Conservation (phyloP, 208 protist species). For the Tritrichomonas musculus region DNA sequence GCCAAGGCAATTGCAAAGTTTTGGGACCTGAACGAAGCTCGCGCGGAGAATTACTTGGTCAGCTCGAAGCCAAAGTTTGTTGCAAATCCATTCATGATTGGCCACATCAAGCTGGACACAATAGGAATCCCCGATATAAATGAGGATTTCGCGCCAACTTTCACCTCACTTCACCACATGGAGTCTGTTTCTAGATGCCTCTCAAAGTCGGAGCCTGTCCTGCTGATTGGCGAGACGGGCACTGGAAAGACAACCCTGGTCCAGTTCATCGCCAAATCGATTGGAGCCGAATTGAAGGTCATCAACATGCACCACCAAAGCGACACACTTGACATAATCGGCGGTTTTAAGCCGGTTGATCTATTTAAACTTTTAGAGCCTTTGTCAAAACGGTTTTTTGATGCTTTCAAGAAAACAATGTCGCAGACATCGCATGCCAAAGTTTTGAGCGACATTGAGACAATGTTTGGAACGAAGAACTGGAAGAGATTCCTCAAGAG, state of each 20-base stretch:
- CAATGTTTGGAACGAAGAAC: background rate
- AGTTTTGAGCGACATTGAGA: slow-evolving; percentile 37
- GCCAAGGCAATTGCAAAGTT: background rate
- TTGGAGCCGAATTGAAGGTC: slow-evolving; percentile 72
- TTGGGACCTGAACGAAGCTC: background rate
- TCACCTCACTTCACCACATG: slow-evolving; percentile 46
- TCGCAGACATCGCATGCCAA: slow-evolving; percentile 47
- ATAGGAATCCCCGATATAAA: background rate
- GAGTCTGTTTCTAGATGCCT: slow-evolving; percentile 70
- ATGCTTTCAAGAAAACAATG: slow-evolving; percentile 82
- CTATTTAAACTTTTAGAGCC: slow-evolving; percentile 51
- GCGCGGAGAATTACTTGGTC: background rate
- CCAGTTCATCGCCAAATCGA: slow-evolving; percentile 63
- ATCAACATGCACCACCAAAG: slow-evolving; percentile 98
- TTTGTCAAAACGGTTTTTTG: slow-evolving; percentile 65
- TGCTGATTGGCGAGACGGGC: slow-evolving; percentile 90
- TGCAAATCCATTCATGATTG: background rate
- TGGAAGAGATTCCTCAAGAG: slow-evolving; percentile 31
- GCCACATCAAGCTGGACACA: background rate
- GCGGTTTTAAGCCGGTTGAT: slow-evolving; percentile 96
- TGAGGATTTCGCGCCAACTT: background rate
- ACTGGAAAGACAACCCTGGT: slow-evolving; percentile 74
- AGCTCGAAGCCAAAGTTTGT: background rate
- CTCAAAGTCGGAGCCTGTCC: background rate
- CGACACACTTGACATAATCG: slow-evolving; percentile 94